Base-by-base conservation (phyloP, 2,329 filamentous ascomycete species). In the Monosporascus sp. region DNA sequence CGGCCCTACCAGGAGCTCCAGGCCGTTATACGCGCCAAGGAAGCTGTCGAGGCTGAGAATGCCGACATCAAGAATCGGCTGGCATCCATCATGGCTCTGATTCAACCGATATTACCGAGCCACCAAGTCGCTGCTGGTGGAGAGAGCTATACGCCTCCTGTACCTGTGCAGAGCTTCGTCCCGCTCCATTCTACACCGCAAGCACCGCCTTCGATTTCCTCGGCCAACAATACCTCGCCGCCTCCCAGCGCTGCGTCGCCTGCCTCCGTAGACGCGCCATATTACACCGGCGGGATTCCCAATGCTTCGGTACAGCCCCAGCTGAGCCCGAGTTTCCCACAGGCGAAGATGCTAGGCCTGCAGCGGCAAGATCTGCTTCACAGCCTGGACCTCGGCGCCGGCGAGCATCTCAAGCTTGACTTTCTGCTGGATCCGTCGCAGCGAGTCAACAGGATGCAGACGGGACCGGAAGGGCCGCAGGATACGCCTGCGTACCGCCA, bases 1-100 rank as follows among this genome's bases (percentile, higher is more conserved):
- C 85, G 92, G 69, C 89, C 90, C 0, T 92, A 91, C 63, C 86
- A 89, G 66, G 91, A 96, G 66, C 80, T 96, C 20, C 89, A 95
- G 70, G 77, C 82, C 27, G 88, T 85, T 9, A 70, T 93, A 52
- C 78, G 83, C 35, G 85, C 91, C 70, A 92, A 91, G 74, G 88
- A 93, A 65, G 80, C 81, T 16, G 82, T 91, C 51, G 83, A 91
- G 72, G 82, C 83, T 35, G 90, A 96, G 72, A 93, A 94, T 73
- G 81, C 83, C 56, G 88, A 92, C 58, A 86, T 95, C 58, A 86
- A 85, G 64, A 78, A 81, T 65, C 81, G 85, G 35, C 72, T 96
- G 60, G 79, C 82, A 53, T 78, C 79, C 35, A 80, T 91, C 40
- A 71, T 91, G 66, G 75, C 79, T 60, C 78, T 86, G 65, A 76